Conservation (phyloP, 1,284 basidiomycete species). For the Termitomyces sp. region DNA sequence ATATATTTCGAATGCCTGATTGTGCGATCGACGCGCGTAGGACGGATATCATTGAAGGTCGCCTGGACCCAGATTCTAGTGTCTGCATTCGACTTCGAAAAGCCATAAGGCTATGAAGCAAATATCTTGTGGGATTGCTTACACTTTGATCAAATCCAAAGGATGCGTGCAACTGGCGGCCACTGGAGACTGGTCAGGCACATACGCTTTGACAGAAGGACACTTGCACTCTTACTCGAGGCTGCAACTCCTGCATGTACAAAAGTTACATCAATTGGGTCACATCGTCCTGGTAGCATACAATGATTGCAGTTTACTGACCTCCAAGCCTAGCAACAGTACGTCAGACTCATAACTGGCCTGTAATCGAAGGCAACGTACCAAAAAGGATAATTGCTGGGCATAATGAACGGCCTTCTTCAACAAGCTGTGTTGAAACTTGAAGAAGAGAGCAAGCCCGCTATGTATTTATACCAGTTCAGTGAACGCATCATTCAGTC, state of each 20-base stretch:
- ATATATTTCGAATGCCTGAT: conserved; percentile 69
- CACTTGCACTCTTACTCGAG: conserved; percentile 52
- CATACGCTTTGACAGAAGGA: conserved; percentile 3
- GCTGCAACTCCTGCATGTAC: conserved; percentile 59
- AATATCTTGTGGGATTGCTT: conserved; percentile 22
- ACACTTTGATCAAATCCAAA: conserved; percentile 85
- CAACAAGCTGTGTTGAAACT: conserved; percentile 14
- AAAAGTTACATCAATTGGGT: background rate
- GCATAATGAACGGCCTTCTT: conserved; percentile 24
- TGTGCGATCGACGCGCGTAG: conserved; percentile 54
- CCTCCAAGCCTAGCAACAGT: conserved; percentile 60
- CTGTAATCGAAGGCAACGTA: conserved; percentile 28
- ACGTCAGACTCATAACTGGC: conserved; percentile 9
- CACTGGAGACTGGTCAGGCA: conserved; percentile 44
- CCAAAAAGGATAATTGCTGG: conserved; percentile 58
- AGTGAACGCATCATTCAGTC: conserved; percentile 2
- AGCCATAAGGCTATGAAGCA: conserved; percentile 1
- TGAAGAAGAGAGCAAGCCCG: conserved; percentile 18
- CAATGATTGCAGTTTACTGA: conserved; percentile 28
- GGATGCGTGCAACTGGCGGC: conserved; percentile 85
- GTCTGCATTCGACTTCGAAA: conserved; percentile 71
- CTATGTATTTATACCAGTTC: conserved; percentile 9
- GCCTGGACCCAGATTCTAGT: conserved; percentile 41
- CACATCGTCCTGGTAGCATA: background rate
- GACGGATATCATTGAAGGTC: conserved; percentile 53